Base-by-base conservation (phyloP, 306 rosid species). In the Prunus armeniaca region DNA sequence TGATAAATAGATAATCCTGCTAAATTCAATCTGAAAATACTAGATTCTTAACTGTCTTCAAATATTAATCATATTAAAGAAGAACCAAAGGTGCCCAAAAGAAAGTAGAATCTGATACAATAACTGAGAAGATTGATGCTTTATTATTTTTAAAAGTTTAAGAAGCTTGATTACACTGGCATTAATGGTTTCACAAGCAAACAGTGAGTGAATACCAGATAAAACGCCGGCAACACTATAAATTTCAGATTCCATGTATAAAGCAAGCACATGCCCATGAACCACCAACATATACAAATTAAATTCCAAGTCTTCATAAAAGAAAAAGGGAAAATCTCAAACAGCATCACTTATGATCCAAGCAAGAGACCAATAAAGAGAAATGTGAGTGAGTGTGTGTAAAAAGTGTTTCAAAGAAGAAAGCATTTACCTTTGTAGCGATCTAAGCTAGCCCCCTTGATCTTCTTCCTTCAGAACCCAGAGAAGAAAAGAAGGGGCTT, bases 341-440 rank as follows among this genome's bases (percentile, higher is more conserved):
- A 82, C 85, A 87, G 97, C 85, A 92, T 92, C 98, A 84, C 98
- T 90, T 92, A 84, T 78, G 78, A 85, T 84, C 86, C 90, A 94
- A 89, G 97, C 63, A 91, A 94, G 85, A 84, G 82, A 91, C 82
- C 85, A 81, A 72, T 24, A 81, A 88, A 86, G 85, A 64, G 76
- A 77, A 84, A 84, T 64, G 81, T 64, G 75, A 82, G 80, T 25
- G 62, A 78, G 34, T 73, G 75, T 58, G 73, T 76, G 55, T n/a
- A 84, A 79, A 78, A 85, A 73, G 83, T 58, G 73, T 15, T 58
- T 71, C 71, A 78, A 79, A 85, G 80, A 79, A 81, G 79, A 83
- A 90, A 85, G 89, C 86, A 90, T 76, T 84, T 76, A 92, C 96
- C 95, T 91, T 84, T 79, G 82, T 67, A 85, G 52, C 78, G 89